Percentiles rank a stretch among this genome's conserved stretches.
Conservation (phyloP, 768 basidiomycete genomes). For the Lactarius hatsudake region DNA sequence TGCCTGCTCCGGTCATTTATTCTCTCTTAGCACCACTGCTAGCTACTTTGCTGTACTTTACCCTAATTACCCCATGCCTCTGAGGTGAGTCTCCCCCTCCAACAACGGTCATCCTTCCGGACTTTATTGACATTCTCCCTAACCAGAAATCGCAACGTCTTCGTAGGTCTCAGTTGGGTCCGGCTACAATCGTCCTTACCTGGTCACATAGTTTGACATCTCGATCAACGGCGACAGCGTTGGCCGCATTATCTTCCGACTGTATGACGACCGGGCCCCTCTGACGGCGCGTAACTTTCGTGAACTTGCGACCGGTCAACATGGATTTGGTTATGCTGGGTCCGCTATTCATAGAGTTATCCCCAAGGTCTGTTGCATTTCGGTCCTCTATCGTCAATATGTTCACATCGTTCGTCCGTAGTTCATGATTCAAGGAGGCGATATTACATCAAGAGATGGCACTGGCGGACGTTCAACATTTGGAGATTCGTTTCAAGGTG, state of each 20-base stretch:
- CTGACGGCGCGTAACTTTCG: slow-evolving; percentile 55
- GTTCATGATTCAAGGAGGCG: slow-evolving; percentile 89
- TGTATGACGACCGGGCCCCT: slow-evolving; percentile 50
- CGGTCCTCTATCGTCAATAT: background rate
- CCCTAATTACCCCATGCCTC: slow-evolving; percentile 8
- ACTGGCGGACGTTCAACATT: slow-evolving; percentile 88
- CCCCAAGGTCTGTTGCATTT: slow-evolving; percentile 46
- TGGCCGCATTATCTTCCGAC: slow-evolving; percentile 52
- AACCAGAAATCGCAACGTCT: slow-evolving; percentile 20
- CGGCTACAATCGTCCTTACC: background rate
- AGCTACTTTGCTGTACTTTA: background rate
- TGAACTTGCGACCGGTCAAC: slow-evolving; percentile 50
- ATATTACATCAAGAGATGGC: slow-evolving; percentile 72
- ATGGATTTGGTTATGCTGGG: slow-evolving; percentile 48
- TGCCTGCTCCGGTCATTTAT: slow-evolving; percentile 1
- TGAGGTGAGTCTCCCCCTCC: background rate
- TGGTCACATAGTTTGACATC: slow-evolving; percentile 33
- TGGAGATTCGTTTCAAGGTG: slow-evolving; percentile 73
- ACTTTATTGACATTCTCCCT: background rate
- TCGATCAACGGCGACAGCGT: slow-evolving; percentile 32
- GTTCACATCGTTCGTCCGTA: slow-evolving; percentile 12
- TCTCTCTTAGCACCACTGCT: background rate
- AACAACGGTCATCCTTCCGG: background rate
- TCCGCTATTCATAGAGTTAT: slow-evolving; percentile 59
- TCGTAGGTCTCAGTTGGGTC: slow-evolving; percentile 7